These are phyloP conservation scores for Escovopsis sp. DNA, from an alignment of 2,329 filamentous ascomycete species.

Conservation along the genomic window DNA sequence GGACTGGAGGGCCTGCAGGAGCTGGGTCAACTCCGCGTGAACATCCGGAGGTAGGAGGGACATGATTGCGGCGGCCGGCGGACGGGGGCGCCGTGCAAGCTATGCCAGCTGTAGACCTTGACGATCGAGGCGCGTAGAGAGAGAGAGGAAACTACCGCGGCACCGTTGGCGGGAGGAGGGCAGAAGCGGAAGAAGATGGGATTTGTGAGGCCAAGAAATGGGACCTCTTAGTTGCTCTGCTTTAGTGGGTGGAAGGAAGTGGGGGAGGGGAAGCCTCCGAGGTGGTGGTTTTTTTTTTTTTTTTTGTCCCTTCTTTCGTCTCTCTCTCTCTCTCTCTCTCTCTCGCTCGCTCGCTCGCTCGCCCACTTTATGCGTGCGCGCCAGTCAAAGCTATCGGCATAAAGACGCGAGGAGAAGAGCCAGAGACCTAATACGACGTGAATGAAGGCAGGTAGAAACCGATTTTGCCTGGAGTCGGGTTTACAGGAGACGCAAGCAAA, in stretches of 20 bases:
- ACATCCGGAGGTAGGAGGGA: slow-evolving; percentile 76
- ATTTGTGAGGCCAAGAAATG: slow-evolving; percentile 2
- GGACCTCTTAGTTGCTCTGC: slow-evolving; percentile 1
- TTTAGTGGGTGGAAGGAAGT: slow-evolving; percentile 12
- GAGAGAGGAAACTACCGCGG: slow-evolving; percentile 2
- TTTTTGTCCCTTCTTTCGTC: not conserved
- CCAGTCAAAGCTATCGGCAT: not conserved
- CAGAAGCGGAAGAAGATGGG: slow-evolving; percentile 4
- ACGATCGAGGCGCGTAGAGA: slow-evolving; percentile 3
- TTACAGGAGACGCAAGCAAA: too few relatives aligned
- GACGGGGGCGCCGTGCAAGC: slow-evolving; percentile 11
- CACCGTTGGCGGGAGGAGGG: slow-evolving; percentile 5
- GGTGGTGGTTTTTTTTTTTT: too few relatives aligned
- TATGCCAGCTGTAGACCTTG: slow-evolving; percentile 6
- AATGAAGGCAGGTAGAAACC: too few relatives aligned
- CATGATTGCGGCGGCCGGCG: slow-evolving; percentile 30
- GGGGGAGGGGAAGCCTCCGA: slow-evolving; percentile 11
- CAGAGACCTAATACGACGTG: too few relatives aligned
- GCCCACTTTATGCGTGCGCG: slow-evolving; percentile 1
- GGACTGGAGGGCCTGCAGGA: slow-evolving; percentile 78
- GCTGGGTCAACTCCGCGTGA: slow-evolving; percentile 68
- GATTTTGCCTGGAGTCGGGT: too few relatives aligned
- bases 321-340: too few relatives aligned
- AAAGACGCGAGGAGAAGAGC: too few relatives aligned
- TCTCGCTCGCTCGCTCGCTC: too few relatives aligned